Evolutionary conservation across 192 early-diverging fungal species (phyloP), one percentile per base, ranked within the genome.

Genomic region (Backusella macrospora): DNA sequence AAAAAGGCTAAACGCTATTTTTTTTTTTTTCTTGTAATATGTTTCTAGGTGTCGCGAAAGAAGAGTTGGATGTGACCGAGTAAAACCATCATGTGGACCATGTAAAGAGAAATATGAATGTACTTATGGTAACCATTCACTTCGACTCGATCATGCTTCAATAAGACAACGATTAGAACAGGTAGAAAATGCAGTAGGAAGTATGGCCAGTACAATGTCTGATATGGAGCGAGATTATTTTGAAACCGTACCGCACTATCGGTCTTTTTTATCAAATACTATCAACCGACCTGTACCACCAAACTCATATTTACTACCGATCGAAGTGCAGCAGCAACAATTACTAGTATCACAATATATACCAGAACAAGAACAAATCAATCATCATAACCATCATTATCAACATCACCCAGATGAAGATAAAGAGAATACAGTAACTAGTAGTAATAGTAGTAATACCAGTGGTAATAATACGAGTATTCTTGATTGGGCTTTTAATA

Each of bases 1-100:
- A 34, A 34, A 34, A 34, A 34, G 29, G 29, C 29, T 34, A 34
- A 34, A 34, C 29, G 29, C 2, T 34, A 34, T 34, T 2, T 34
- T 34, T 34, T 34, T 34, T 34, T 34, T 34, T n/a, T n/a, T n/a
- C n/a, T n/a, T n/a, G n/a, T n/a, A n/a, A 34, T 34, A 34, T 34
- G 2, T 34, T 34, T 34, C 26, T 34, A 73, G 72, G 34, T 73
- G 72, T 46, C 72, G 72, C 16, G 72, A 73, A 49, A 49, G 64
- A 13, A 26, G 72, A 73, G 72, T 73, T 7, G 44, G 72, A 48
- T 73, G 72, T 39, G 64, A 63, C 16, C 63, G 72, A 39, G 64
- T 23, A 14, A 73, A 73, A 39, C 72, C 72, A 12, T 46, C 15
- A 1, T 73, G 72, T 39, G 29, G 34, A 4, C 63, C 44, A 48